Base-by-base conservation (phyloP, 768 basidiomycete species). In the Porphyrellus cyaneotinctus region DNA sequence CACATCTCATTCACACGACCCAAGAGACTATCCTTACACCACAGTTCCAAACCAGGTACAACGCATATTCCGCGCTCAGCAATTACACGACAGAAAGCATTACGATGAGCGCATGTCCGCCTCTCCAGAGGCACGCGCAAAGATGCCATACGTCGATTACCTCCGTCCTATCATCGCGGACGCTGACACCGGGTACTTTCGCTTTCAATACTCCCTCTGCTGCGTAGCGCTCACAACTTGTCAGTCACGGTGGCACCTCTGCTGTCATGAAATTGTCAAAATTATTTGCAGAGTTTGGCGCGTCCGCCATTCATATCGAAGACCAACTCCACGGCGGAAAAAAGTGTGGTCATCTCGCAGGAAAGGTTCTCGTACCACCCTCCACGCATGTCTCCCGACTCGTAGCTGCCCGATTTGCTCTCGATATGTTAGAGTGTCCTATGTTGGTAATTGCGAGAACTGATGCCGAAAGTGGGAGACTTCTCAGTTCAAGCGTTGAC, bases 41-140 rank as follows among this genome's bases (percentile, higher is more conserved):
- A 95, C 93, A 1, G 92, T 97, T 15, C 94, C 95, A 22, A 95
- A 97, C 66, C 93, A 95, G 67, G 94, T 97, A 0, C 89, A 95
- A 51, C 80, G 91, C 43, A 78, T 97, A 46, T 90, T 91, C 74
- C 88, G 91, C 47, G 90, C 94, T 0, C 95, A 97, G 68, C 88
- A 91, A 61, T 75, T 93, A 50, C 93, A 97, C 65, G 93, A 97
- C 74, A 85, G 84, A 72, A 95, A 95, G 64, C 88, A 94, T 63
- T 93, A 90, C 62, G 91, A 95, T 62, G 91, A 91, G 61, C 83
- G 92, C 30, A 75, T 91, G 71, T 75, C 79, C 15, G 75, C 81
- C 35, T 76, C 84, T 24, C 73, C 77, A 6, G 85, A 85, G 58
- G 77, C 81, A 54, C 78, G 88, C 45, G 78, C 77, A 26, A 83